Conservation (phyloP, 78 protist genomes). For the Emiliania huxleyi region DNA sequence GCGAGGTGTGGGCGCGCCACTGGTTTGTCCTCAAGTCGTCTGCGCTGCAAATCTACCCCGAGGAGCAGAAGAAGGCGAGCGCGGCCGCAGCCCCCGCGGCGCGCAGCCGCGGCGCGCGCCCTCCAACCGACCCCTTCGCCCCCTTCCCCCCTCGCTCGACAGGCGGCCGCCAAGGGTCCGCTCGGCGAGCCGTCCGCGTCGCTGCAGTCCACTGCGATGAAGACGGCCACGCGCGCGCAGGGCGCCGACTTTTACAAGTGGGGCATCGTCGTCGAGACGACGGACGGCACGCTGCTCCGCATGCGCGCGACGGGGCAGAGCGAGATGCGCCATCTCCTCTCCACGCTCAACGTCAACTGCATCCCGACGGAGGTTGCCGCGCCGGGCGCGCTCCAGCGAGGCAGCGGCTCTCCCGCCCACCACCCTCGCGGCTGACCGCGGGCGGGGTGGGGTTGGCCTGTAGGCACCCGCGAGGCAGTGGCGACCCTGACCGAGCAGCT, state of each 20-base stretch:
- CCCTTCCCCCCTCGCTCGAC: background rate
- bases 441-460: no score
- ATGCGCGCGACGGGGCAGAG: background rate
- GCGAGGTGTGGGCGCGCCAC: slow-evolving; percentile 3
- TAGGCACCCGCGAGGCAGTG: no score
- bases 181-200: background rate
- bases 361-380: background rate
- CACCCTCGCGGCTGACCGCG: no score
- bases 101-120: no score
- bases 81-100: no score
- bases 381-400: no score
- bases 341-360: background rate
- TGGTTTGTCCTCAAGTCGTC: background rate
- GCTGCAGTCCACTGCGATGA: background rate
- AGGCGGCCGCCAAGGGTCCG: background rate
- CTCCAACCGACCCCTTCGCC: no score
- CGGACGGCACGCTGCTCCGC: background rate
- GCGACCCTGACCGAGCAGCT: background rate
- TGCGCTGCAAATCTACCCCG: background rate
- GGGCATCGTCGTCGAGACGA: background rate
- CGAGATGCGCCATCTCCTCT: background rate
- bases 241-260: background rate
- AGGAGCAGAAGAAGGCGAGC: background rate
- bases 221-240: background rate
- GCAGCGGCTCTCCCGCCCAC: no score